Conservation (phyloP, 2,329 filamentous ascomycete genomes). For the Emergomyces orientalis region DNA sequence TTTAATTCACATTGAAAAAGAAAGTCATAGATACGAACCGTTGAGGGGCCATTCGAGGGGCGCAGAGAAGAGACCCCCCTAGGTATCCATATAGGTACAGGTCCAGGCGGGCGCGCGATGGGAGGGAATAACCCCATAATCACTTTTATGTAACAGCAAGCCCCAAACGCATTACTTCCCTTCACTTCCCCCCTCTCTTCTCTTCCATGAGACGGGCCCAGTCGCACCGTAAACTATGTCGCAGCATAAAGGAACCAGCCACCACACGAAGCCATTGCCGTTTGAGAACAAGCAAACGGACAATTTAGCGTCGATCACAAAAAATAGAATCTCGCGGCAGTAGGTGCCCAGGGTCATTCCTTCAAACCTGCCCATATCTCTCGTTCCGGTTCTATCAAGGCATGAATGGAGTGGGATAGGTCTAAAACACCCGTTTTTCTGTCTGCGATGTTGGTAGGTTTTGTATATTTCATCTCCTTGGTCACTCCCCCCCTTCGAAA, state of each 20-base stretch:
- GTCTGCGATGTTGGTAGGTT: background rate
- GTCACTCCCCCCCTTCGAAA: background rate
- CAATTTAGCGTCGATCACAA: background rate
- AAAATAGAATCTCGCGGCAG: background rate
- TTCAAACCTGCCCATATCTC: background rate
- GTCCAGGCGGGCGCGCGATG: no score
- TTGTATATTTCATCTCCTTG: background rate
- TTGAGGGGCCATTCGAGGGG: no score
- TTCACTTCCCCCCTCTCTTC: background rate
- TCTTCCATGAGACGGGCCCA: background rate
- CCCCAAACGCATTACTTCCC: no score
- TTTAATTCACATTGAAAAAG: no score
- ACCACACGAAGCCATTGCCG: background rate
- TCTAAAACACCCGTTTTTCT: background rate
- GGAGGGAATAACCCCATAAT: no score
- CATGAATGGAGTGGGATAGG: background rate
- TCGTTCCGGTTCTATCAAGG: background rate
- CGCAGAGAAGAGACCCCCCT: no score
- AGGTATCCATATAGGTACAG: no score
- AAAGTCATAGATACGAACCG: no score
- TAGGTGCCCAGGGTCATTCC: background rate
- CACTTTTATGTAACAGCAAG: no score
- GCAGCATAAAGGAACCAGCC: background rate
- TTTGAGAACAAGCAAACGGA: background rate
- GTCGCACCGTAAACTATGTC: background rate